Evolutionary conservation across 179 eudicot genomes (phyloP).

Genomic region (Heliamphora pulchella): DNA sequence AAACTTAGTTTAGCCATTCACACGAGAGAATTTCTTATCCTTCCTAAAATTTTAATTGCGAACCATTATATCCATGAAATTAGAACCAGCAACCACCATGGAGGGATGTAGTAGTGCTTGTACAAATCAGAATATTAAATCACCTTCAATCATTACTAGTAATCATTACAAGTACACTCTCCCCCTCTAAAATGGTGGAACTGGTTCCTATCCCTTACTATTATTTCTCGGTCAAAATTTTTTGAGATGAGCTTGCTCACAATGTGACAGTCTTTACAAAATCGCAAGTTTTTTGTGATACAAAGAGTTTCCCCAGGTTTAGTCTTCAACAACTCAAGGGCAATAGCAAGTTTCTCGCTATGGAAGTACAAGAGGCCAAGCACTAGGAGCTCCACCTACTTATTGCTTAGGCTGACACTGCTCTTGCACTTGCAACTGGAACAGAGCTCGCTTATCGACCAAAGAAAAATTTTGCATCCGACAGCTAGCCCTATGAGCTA

Average conservation of each 20-base stretch:
- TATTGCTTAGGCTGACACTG: too few species aligned
- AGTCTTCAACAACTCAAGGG: conserved; percentile 25
- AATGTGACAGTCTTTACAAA: conserved; percentile 26
- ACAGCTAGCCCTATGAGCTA: too few species aligned
- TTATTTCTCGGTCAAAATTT: conserved; percentile 22
- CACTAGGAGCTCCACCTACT: too few species aligned
- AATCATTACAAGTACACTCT: conserved; percentile 27
- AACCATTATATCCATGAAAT: neutral
- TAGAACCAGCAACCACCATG: neutral
- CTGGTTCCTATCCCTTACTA: conserved; percentile 28
- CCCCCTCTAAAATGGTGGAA: conserved; percentile 31
- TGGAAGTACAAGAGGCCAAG: conserved; percentile 18
- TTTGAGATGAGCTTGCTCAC: conserved; percentile 22
- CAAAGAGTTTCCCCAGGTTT: conserved; percentile 18
- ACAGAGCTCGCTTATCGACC: too few species aligned
- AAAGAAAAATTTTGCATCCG: too few species aligned
- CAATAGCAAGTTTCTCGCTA: conserved; percentile 34
- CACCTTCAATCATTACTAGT: conserved; percentile 13
- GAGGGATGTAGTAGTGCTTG: too few species aligned
- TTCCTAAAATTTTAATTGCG: too few species aligned
- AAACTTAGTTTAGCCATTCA: too few species aligned
- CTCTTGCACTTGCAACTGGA: too few species aligned
- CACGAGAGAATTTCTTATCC: too few species aligned
- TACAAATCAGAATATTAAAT: neutral
- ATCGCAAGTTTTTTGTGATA: conserved; percentile 25